Evolutionary conservation across 805 yeast genomes (phyloP), one percentile per base, ranked within the genome.

Genomic region (Blastobotrys americana): DNA sequence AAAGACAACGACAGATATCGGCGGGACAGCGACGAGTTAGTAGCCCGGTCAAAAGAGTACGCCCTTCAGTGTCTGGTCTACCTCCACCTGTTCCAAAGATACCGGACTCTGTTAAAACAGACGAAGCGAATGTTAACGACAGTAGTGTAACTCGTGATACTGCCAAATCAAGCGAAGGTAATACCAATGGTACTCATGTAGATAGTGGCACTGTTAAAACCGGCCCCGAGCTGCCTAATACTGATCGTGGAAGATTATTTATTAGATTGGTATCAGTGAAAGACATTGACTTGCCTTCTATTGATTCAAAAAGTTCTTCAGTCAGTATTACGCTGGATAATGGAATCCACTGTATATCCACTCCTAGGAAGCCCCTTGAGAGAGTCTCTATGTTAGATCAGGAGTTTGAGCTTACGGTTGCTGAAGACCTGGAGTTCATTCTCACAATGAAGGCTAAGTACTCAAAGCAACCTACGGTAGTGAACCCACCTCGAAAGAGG

Each of bases 401-500:
- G 56, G 96, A 89, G 57, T 86, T 86, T 60, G 96, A 87, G 61
- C 66, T 82, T 51, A 70, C 80, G 3, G 82, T 82, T 20, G 78
- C 74, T 16, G 77, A 73, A 15, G 66, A 72, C 2, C 68, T 82
- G 20, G 83, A 82, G 49, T 68, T 89, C 37, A 73, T 80, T 34
- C 62, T 89, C 38, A 87, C 96, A 0, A 64, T 88, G 63, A 86
- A 84, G 65, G 72, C 86, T 41, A 45, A 47, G 66, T 69, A 9
- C 82, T 80, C 57, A 68, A 72, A 48, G 51, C 58, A 28, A 13
- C 15, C 46, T 3, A 23, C 35, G 9, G 31, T 46, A 9, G 34
- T 35, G 31, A 25, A 25, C 13, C 10, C 31, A 13, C 31, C 31
- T 25, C 31, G 31, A 25, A 25, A 25, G 31, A 8, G 31, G 31